Conservation (phyloP, 2,329 filamentous ascomycete genomes). For the Magnaporthiopsis rhizophila region DNA sequence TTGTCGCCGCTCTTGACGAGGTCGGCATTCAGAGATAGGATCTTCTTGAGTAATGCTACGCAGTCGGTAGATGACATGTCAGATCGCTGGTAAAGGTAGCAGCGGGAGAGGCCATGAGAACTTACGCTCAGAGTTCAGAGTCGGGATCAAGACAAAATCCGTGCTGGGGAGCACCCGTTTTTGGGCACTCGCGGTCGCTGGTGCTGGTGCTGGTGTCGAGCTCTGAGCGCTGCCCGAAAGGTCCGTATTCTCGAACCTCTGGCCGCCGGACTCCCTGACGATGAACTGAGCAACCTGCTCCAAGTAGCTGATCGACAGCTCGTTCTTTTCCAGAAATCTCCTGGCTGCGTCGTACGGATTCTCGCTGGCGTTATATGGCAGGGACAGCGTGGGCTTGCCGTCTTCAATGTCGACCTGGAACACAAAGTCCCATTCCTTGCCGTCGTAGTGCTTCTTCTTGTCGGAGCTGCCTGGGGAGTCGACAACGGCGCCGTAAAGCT, state of each 20-base stretch:
- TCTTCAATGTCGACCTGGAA: slow-evolving; percentile 97
- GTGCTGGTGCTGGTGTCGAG: background rate
- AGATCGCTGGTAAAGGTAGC: background rate
- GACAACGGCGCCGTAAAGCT: slow-evolving; percentile 89
- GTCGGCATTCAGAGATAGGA: slow-evolving; percentile 65
- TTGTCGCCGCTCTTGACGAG: slow-evolving; percentile 66
- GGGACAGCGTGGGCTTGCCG: slow-evolving; percentile 81
- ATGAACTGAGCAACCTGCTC: slow-evolving; percentile 94
- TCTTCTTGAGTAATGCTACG: slow-evolving; percentile 37
- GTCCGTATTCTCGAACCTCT: slow-evolving; percentile 2
- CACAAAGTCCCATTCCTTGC: slow-evolving; percentile 89
- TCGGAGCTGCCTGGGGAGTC: slow-evolving; percentile 79
- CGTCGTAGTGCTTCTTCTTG: slow-evolving; percentile 66
- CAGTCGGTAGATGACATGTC: background rate
- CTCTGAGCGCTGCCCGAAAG: background rate
- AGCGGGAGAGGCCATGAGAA: background rate
- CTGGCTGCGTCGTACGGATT: slow-evolving; percentile 89
- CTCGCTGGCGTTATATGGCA: slow-evolving; percentile 88
- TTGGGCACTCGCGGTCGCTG: background rate
- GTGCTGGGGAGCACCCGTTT: slow-evolving; percentile 59
- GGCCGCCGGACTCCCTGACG: slow-evolving; percentile 74
- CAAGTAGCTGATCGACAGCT: slow-evolving; percentile 78
- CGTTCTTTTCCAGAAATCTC: slow-evolving; percentile 84
- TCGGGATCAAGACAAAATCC: slow-evolving; percentile 55
- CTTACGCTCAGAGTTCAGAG: slow-evolving; percentile 57